Evolutionary conservation across 1,284 basidiomycete species (phyloP).

Genomic region (Limonomyces culmigenus): DNA sequence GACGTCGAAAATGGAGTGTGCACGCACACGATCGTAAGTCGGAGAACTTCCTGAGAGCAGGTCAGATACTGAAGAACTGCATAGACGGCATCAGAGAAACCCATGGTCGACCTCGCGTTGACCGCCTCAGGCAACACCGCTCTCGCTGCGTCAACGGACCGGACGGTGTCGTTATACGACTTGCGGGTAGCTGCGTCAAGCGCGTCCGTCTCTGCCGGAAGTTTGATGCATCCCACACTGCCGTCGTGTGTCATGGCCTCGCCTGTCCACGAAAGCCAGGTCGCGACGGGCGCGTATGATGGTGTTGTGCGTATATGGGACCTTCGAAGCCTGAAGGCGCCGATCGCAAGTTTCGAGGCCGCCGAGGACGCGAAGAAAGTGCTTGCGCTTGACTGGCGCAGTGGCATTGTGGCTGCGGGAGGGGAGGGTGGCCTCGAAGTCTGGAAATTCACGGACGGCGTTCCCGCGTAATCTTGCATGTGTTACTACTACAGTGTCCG

Average conservation of each 20-base stretch:
- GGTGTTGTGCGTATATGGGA: constrained; percentile 81
- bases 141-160: constrained; percentile 50
- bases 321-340: constrained; percentile 46
- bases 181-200: constrained; percentile 22
- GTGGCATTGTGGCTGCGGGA: constrained; percentile 54
- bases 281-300: constrained; percentile 73
- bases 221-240: constrained; percentile 53
- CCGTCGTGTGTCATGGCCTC: constrained; percentile 55
- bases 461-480: too few relatives aligned
- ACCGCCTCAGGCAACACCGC: constrained; percentile 23
- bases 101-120: constrained; percentile 44
- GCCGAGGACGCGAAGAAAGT: constrained; percentile 44
- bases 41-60: too few relatives aligned
- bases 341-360: constrained; percentile 50
- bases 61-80: too few relatives aligned
- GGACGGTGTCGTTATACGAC: constrained; percentile 51
- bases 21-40: constrained; percentile 43
- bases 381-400: constrained; percentile 59
- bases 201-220: constrained; percentile 18
- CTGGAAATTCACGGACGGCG: constrained; percentile 40
- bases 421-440: constrained; percentile 76
- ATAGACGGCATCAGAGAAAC: constrained; percentile 51
- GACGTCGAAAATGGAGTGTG: constrained; percentile 56
- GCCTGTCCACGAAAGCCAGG: constrained; percentile 34
- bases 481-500: too few relatives aligned